A percentile compares a stretch with the other conserved stretches of the same genome.
Conservation (phyloP, 1,139 yeast species). For the Wickerhamomyces sp. region DNA sequence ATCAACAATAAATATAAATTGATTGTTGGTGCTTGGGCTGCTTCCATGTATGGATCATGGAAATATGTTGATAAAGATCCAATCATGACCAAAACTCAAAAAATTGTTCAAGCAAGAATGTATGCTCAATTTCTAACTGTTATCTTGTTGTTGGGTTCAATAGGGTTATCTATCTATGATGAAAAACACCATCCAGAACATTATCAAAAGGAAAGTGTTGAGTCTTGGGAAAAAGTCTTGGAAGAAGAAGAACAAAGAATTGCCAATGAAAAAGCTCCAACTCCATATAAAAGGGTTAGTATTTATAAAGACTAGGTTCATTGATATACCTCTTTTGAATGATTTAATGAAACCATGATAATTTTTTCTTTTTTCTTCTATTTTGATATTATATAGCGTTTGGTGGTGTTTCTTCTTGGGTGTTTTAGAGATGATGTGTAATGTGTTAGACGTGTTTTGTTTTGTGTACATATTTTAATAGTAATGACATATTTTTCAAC, state of each 20-base stretch:
- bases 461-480: no score
- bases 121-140: conserved; percentile 84
- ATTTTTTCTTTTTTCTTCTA: no score
- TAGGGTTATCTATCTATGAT: conserved; percentile 60
- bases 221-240: conserved; percentile 39
- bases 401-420: neutral
- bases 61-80: conserved; percentile 69
- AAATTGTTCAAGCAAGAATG: conserved; percentile 90
- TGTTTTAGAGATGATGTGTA: conserved; percentile 2
- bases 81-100: conserved; percentile 74
- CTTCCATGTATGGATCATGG: conserved; percentile 83
- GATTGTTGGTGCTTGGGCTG: conserved; percentile 82
- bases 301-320: conserved; percentile 20
- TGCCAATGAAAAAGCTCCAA: conserved; percentile 6
- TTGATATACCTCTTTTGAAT: neutral
- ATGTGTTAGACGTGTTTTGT: no score
- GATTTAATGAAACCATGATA: neutral
- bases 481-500: no score
- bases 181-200: conserved; percentile 44
- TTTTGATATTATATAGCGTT: no score
- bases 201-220: conserved; percentile 30
- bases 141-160: conserved; percentile 55
- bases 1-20: conserved; percentile 67
- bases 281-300: conserved; percentile 21
- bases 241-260: conserved; percentile 29